phyloP scores from a whole-genome alignment of 2,329 filamentous ascomycete species.

The Aspergillus tubingensis region DNA sequence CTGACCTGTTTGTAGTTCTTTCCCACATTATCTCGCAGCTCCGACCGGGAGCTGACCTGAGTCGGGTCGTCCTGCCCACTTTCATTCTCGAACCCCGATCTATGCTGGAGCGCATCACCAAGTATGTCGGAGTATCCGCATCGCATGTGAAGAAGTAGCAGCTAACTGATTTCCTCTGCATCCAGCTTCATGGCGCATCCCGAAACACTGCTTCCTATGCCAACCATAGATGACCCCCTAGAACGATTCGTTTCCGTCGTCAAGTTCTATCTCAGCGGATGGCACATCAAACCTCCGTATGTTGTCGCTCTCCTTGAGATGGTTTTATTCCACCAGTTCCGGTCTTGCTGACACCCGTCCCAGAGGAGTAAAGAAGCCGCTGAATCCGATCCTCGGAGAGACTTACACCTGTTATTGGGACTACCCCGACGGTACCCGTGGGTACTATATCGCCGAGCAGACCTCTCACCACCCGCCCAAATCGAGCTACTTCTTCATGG shows the following conservation, averaged over 20 bases:
- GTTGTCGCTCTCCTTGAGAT: constrained; percentile 37
- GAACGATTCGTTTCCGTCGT: constrained; percentile 91
- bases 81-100: constrained; percentile 97
- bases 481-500: constrained; percentile 99
- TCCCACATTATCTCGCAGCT: constrained; percentile 97
- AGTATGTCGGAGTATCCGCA: constrained; percentile 58
- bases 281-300: constrained; percentile 97
- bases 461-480: constrained; percentile 98
- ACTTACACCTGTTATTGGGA: constrained; percentile 96
- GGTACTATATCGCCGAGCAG: constrained; percentile 96
- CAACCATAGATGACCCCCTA: constrained; percentile 82
- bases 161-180: constrained; percentile 24
- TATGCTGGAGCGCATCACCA: constrained; percentile 98
- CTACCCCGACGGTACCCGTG: constrained; percentile 76
- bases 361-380: constrained; percentile 95
- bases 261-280: constrained; percentile 97
- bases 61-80: constrained; percentile 89
- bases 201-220: constrained; percentile 87
- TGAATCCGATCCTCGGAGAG: constrained; percentile 95
- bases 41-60: constrained; percentile 90
- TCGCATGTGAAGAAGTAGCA: neutral
- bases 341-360: constrained; percentile 9
- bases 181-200: constrained; percentile 97
- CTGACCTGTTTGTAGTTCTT: constrained; percentile 64
- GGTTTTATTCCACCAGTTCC: constrained; percentile 2